phyloP scores from a whole-genome alignment of 208 protist genomes.

The Lotmaria passim region DNA sequence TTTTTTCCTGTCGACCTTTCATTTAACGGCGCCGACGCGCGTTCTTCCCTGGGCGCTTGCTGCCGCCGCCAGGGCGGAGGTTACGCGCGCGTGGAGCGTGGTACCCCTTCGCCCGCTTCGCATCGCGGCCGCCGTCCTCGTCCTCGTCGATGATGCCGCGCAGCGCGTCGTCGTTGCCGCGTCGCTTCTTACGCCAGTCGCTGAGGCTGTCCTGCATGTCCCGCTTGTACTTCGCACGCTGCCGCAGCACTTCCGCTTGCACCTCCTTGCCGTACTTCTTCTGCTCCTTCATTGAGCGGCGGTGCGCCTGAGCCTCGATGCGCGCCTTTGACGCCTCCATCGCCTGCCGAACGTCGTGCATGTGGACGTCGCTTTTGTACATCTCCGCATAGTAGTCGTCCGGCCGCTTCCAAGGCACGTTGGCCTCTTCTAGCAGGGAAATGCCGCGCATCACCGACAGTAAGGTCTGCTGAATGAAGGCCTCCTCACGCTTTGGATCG shows the following conservation, averaged over 20 bases:
- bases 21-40: conserved; percentile 40
- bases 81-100: conserved; percentile 45
- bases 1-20: background rate
- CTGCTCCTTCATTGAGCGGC: conserved; percentile 92
- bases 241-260: conserved; percentile 92
- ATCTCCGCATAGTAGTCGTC: conserved; percentile 97
- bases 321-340: conserved; percentile 86
- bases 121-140: conserved; percentile 15
- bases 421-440: conserved; percentile 73
- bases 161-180: conserved; percentile 72
- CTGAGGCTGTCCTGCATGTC: conserved; percentile 87
- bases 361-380: conserved; percentile 96
- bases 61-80: conserved; percentile 66
- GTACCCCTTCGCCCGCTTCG: conserved; percentile 29
- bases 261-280: conserved; percentile 97
- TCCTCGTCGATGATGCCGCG: conserved; percentile 71
- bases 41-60: conserved; percentile 91
- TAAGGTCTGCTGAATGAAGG: conserved; percentile 93
- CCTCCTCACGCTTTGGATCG: conserved; percentile 92
- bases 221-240: conserved; percentile 94
- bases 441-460: conserved; percentile 80
- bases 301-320: conserved; percentile 83
- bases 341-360: conserved; percentile 91
- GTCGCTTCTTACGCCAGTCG: conserved; percentile 88
- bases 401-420: conserved; percentile 89